Evolutionary conservation across 495 filamentous ascomycete genomes (phyloP).

Genomic region (Lasiosphaeriaceae sp.): DNA sequence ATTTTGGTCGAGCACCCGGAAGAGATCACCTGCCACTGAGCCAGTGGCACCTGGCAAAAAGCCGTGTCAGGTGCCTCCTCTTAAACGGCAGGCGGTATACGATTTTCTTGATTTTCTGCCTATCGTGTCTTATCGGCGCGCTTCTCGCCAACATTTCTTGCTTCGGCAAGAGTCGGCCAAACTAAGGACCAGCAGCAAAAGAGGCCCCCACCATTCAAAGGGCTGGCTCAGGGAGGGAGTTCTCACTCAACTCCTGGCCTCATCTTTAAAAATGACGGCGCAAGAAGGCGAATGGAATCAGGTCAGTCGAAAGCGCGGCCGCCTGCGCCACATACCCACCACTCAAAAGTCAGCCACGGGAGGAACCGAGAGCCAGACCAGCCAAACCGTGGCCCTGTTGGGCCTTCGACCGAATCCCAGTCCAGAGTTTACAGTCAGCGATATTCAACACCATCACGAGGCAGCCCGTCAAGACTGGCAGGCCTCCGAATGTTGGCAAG

Average conservation of each 20-base stretch:
- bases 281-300: constrained; percentile 22
- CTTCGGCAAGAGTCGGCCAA: background rate
- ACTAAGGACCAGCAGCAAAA: background rate
- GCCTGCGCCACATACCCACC: constrained; percentile 12
- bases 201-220: too few species aligned
- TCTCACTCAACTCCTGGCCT: background rate
- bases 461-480: constrained; percentile 13
- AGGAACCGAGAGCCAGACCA: background rate
- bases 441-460: constrained; percentile 22
- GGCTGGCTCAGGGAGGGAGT: background rate
- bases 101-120: constrained; percentile 12
- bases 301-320: constrained; percentile 26
- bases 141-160: background rate
- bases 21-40: too few species aligned
- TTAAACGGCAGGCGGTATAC: constrained; percentile 7
- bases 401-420: constrained; percentile 25
- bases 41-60: too few species aligned
- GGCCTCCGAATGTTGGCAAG: constrained; percentile 17
- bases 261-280: constrained; percentile 4
- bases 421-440: constrained; percentile 21
- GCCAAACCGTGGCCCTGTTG: background rate
- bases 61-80: background rate
- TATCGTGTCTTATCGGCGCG: constrained; percentile 10
- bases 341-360: background rate
- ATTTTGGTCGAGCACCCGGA: too few species aligned